These are phyloP conservation scores for Taphrina communis DNA, from an alignment of 1,139 yeast species.

Conservation along the genomic window DNA sequence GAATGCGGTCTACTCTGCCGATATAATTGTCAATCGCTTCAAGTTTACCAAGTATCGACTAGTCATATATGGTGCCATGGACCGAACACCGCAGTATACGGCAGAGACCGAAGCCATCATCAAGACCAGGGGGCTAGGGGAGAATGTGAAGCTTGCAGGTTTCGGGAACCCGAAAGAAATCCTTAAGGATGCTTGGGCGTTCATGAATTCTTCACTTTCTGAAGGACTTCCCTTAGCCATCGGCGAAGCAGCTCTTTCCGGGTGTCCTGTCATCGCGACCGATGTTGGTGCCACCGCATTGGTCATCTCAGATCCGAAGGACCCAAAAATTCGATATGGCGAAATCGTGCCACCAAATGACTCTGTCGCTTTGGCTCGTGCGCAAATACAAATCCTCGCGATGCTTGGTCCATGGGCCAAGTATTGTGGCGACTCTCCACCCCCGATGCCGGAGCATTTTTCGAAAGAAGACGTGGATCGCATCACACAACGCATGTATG, in stretches of 20 bases:
- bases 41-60: constrained; percentile 27
- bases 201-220: constrained; percentile 29
- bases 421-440: constrained; percentile 27
- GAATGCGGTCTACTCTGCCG: constrained; percentile 28
- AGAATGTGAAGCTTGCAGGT: constrained; percentile 26
- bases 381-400: constrained; percentile 28
- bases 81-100: constrained; percentile 29
- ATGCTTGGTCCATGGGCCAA: constrained; percentile 31
- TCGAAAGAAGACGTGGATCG: constrained; percentile 13
- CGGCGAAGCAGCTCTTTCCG: constrained; percentile 29
- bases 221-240: constrained; percentile 28
- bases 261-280: constrained; percentile 28
- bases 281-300: constrained; percentile 28
- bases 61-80: constrained; percentile 31
- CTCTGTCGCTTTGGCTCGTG: constrained; percentile 29
- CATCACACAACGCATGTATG: constrained; percentile 28
- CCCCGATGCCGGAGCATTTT: constrained; percentile 22
- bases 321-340: constrained; percentile 27
- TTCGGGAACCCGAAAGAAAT: constrained; percentile 30
- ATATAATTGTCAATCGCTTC: constrained; percentile 30
- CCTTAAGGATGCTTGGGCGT: constrained; percentile 32
- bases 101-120: constrained; percentile 30
- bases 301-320: constrained; percentile 33
- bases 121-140: constrained; percentile 16
- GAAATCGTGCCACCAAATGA: constrained; percentile 32